Conservation (phyloP, 2,329 filamentous ascomycete species). For the Calonectria pseudoreteaudii region DNA sequence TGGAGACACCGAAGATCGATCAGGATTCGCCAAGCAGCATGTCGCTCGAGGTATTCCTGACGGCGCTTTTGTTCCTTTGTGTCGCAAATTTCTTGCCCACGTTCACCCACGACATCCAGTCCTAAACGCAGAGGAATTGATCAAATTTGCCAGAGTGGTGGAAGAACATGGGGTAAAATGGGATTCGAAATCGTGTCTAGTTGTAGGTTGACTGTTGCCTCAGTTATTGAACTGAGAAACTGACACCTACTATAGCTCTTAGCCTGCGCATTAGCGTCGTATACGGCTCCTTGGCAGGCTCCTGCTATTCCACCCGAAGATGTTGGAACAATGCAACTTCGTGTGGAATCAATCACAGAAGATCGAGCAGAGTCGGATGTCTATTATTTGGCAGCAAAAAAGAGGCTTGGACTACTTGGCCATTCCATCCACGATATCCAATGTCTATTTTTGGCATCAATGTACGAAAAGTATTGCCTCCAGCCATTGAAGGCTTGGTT, state of each 20-base stretch:
- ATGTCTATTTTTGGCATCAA: slow-evolving; percentile 22
- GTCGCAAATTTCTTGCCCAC: slow-evolving; percentile 26
- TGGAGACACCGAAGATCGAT: not conserved
- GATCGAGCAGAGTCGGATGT: slow-evolving; percentile 2
- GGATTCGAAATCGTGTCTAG: slow-evolving; percentile 29
- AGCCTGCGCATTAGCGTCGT: slow-evolving; percentile 24
- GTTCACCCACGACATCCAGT: slow-evolving; percentile 25
- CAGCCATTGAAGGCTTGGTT: slow-evolving; percentile 26
- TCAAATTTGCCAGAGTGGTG: not conserved
- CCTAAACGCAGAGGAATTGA: slow-evolving; percentile 20
- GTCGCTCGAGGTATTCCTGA: slow-evolving; percentile 15
- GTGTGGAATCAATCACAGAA: slow-evolving; percentile 6
- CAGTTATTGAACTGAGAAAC: not conserved
- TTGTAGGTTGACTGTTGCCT: not conserved
- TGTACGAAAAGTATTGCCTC: slow-evolving; percentile 25
- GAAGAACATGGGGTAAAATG: slow-evolving; percentile 26
- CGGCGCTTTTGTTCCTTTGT: slow-evolving; percentile 22
- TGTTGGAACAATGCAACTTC: not conserved
- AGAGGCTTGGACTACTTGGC: slow-evolving; percentile 21
- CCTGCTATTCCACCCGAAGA: not conserved
- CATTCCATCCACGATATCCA: slow-evolving; percentile 24
- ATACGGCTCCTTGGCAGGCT: slow-evolving; percentile 12
- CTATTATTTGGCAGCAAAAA: slow-evolving; percentile 24
- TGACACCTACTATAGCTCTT: slow-evolving; percentile 11
- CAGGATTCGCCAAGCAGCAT: not conserved